A percentile compares a stretch with the other conserved stretches of the same genome.
Evolutionary conservation across 257 asterid genomes (phyloP).

Genomic region (Capsicum rhomboideum): DNA sequence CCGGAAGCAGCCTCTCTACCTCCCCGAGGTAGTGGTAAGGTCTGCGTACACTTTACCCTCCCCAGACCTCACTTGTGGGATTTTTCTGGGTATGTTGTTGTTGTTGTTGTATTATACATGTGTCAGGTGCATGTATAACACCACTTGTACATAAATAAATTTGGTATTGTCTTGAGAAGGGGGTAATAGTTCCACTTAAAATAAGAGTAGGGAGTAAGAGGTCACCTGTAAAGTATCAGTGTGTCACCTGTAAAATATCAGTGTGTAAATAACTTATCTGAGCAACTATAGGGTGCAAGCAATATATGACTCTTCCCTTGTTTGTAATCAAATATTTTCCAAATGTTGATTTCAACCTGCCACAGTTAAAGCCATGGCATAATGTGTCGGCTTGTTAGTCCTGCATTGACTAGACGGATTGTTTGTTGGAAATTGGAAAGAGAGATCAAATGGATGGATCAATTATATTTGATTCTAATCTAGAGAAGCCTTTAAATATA

Average conservation of each 20-base stretch:
- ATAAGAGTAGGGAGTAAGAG: not conserved
- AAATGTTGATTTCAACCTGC: not conserved
- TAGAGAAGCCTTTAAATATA: not conserved
- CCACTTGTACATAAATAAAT: not conserved
- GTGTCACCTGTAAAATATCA: not conserved
- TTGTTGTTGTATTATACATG: too few relatives aligned
- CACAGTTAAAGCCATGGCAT: not conserved
- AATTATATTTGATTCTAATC: not conserved
- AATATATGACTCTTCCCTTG: too few relatives aligned
- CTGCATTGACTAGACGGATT: not conserved
- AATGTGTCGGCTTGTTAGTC: not conserved
- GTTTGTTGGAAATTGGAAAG: not conserved
- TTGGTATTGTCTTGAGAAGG: not conserved
- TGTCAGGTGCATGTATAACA: not conserved
- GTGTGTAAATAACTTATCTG: not conserved
- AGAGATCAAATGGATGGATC: not conserved
- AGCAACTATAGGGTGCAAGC: not conserved
- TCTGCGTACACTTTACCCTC: too few relatives aligned
- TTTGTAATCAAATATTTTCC: too few relatives aligned
- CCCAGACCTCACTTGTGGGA: too few relatives aligned
- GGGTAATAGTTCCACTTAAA: not conserved
- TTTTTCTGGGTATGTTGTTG: too few relatives aligned
- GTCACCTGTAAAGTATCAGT: not conserved
- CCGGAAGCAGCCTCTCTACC: too few relatives aligned
- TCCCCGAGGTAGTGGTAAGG: too few relatives aligned